Evolutionary conservation across 2,329 filamentous ascomycete species (phyloP).

Genomic region (Aspergillus phoenicis): DNA sequence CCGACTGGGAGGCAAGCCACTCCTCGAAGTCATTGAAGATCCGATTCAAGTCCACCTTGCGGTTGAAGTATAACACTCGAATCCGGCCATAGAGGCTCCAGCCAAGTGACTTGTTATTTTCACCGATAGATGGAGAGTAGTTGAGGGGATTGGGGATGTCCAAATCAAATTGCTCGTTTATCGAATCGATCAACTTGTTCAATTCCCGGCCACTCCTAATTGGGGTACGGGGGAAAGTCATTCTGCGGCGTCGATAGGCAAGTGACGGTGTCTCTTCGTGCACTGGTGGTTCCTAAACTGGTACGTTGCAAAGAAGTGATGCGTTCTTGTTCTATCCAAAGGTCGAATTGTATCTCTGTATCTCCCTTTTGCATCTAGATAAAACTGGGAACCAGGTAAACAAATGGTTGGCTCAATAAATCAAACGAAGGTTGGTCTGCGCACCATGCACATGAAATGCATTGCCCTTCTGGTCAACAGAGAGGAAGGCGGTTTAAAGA

Average conservation of each 20-base stretch:
- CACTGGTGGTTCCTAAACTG: background rate
- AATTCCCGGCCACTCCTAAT: constrained; percentile 27
- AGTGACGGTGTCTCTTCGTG: background rate
- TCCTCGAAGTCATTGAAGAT: constrained; percentile 37
- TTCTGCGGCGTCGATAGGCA: background rate
- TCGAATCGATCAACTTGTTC: constrained; percentile 29
- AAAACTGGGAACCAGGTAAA: background rate
- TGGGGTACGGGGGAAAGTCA: constrained; percentile 26
- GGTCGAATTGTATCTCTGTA: no score
- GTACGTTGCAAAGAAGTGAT: background rate
- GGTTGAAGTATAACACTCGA: constrained; percentile 33
- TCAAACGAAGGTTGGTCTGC: background rate
- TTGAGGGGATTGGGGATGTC: constrained; percentile 33
- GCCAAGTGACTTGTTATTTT: constrained; percentile 19
- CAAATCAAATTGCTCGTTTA: constrained; percentile 40
- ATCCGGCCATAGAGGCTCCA: constrained; percentile 34
- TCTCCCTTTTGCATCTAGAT: background rate
- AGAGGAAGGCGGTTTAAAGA: background rate
- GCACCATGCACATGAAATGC: background rate
- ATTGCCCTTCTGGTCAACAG: background rate
- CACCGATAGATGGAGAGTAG: constrained; percentile 22
- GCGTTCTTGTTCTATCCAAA: background rate
- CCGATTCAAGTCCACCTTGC: constrained; percentile 23
- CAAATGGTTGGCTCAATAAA: background rate
- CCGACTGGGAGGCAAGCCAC: constrained; percentile 26